Evolutionary conservation across 1,284 basidiomycete species (phyloP).

Genomic region (Cutaneotrichosporon sp.): DNA sequence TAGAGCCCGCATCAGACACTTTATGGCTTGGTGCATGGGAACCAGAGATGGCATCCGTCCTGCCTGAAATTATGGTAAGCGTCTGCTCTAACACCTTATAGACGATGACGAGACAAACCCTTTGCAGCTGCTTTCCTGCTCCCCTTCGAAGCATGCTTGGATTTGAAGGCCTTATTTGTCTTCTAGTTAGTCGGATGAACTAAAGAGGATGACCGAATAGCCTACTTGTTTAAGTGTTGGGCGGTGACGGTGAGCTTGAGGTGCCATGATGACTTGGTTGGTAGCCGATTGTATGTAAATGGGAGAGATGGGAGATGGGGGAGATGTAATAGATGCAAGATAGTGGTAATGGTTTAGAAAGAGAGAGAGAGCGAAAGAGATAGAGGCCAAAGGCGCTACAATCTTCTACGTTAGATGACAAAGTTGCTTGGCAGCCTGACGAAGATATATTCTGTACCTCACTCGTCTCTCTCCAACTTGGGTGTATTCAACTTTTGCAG

Average conservation of each 20-base stretch:
- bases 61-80: slow-evolving; percentile 55
- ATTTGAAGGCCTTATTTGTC: slow-evolving; percentile 87
- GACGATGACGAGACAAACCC: slow-evolving; percentile 52
- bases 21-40: slow-evolving; percentile 18
- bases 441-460: too few relatives aligned
- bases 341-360: too few relatives aligned
- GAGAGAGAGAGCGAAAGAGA: too few relatives aligned
- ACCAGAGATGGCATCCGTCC: slow-evolving; percentile 50
- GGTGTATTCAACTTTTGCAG: too few relatives aligned
- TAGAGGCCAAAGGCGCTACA: too few relatives aligned
- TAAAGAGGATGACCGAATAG: neutral
- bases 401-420: too few relatives aligned
- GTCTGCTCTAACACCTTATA: neutral
- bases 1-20: slow-evolving; percentile 31
- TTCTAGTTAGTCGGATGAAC: slow-evolving; percentile 34
- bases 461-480: too few relatives aligned
- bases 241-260: slow-evolving; percentile 59
- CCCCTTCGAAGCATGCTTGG: slow-evolving; percentile 76
- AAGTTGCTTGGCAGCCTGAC: too few relatives aligned
- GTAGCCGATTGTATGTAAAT: too few relatives aligned
- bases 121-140: slow-evolving; percentile 74
- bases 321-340: too few relatives aligned
- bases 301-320: too few relatives aligned
- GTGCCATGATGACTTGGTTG: too few relatives aligned
- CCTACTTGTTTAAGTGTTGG: slow-evolving; percentile 76